Evolutionary conservation across 1,284 basidiomycete genomes (phyloP).

Genomic region (Stereum hirsutum): DNA sequence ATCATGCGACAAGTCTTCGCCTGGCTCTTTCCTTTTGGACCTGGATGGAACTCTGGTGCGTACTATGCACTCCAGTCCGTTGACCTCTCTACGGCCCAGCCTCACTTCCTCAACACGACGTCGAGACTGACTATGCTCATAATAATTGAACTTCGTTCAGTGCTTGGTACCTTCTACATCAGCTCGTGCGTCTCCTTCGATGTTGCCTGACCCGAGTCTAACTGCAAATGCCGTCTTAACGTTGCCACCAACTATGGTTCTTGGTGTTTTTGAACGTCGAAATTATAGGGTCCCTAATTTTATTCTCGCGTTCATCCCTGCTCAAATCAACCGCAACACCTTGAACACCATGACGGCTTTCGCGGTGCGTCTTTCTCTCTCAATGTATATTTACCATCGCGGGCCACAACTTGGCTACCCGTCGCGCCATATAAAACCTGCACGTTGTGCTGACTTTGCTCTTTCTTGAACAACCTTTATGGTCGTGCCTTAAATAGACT

Average conservation of each 20-base stretch:
- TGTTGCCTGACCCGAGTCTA: too few relatives aligned
- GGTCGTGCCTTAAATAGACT: too few relatives aligned
- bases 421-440: too few relatives aligned
- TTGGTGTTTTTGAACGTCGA: slow-evolving; percentile 4
- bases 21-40: slow-evolving; percentile 78
- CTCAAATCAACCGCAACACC: slow-evolving; percentile 72
- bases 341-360: slow-evolving; percentile 89
- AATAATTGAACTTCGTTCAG: too few relatives aligned
- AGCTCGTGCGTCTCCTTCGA: slow-evolving; percentile 59
- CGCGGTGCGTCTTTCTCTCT: slow-evolving; percentile 40
- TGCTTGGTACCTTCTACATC: slow-evolving; percentile 88
- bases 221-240: too few relatives aligned
- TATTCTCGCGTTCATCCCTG: slow-evolving; percentile 84
- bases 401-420: too few relatives aligned
- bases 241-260: slow-evolving; percentile 11
- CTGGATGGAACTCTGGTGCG: slow-evolving; percentile 75
- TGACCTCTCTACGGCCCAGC: neutral
- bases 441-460: too few relatives aligned
- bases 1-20: slow-evolving; percentile 71
- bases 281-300: slow-evolving; percentile 73
- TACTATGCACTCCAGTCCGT: slow-evolving; percentile 9
- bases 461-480: too few relatives aligned
- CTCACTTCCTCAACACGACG: neutral
- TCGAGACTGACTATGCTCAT: too few relatives aligned
- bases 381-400: too few relatives aligned